Conservation (phyloP, 129 eudicot genomes). For the Chrysanthemum seticuspe region DNA sequence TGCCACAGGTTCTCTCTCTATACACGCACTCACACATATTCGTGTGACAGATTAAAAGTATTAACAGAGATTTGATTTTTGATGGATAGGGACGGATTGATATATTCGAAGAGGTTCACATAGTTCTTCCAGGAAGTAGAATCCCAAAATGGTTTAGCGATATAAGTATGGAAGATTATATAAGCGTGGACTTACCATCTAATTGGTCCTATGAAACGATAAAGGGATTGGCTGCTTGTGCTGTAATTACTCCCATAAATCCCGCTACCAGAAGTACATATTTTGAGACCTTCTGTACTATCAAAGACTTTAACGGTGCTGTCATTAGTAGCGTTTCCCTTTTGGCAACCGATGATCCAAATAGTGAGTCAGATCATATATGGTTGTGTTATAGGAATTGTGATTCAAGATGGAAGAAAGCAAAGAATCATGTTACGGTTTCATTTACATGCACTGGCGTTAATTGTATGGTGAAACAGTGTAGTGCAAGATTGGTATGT, state of each 20-base stretch:
- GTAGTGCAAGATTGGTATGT: slow-evolving; percentile 24
- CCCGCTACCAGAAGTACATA: slow-evolving; percentile 21
- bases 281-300: slow-evolving; percentile 23
- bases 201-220: slow-evolving; percentile 18
- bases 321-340: slow-evolving; percentile 13
- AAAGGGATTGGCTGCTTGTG: slow-evolving; percentile 31
- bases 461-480: slow-evolving; percentile 27
- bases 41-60: neutral
- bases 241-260: slow-evolving; percentile 16
- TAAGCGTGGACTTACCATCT: slow-evolving; percentile 22
- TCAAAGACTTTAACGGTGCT: slow-evolving; percentile 17
- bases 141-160: slow-evolving; percentile 37
- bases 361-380: slow-evolving; percentile 32
- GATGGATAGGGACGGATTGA: slow-evolving; percentile 23
- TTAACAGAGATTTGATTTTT: slow-evolving; percentile 10
- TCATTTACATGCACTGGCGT: slow-evolving; percentile 26
- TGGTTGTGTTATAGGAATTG: slow-evolving; percentile 29
- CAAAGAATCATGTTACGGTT: slow-evolving; percentile 18
- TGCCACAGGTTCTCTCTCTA: slow-evolving; percentile 34
- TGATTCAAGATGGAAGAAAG: slow-evolving; percentile 28
- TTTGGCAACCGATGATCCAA: slow-evolving; percentile 26
- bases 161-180: slow-evolving; percentile 14
- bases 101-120: slow-evolving; percentile 26
- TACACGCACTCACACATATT: neutral
- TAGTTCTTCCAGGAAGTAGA: slow-evolving; percentile 33